A percentile compares a stretch with the other conserved stretches of the same genome.
Evolutionary conservation across 139 green algal genomes (phyloP).

Genomic region (Tetraselmis chui): DNA sequence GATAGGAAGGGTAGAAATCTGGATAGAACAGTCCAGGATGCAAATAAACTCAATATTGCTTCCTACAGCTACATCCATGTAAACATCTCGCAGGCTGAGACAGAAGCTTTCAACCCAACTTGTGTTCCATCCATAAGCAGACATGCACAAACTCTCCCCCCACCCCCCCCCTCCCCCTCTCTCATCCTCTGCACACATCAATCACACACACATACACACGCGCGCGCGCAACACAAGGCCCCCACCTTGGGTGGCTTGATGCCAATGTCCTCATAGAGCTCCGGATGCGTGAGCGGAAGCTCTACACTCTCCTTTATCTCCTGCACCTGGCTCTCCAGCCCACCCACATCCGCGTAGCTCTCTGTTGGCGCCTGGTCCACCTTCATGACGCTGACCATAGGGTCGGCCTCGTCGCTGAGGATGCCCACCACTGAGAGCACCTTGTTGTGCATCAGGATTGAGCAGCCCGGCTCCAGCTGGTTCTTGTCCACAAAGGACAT

Average conservation of each 20-base stretch:
- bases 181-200: no score
- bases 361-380: slow-evolving; percentile 96
- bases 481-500: slow-evolving; percentile 97
- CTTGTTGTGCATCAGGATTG: slow-evolving; percentile 97
- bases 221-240: no score
- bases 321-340: slow-evolving; percentile 88
- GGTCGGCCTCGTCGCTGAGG: slow-evolving; percentile 94
- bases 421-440: slow-evolving; percentile 92
- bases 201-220: slow-evolving; percentile 6
- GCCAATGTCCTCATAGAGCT: slow-evolving; percentile 99
- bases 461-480: slow-evolving; percentile 96
- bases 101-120: no score
- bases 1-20: no score
- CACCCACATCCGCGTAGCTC: slow-evolving; percentile 94
- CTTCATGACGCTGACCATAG: slow-evolving; percentile 99
- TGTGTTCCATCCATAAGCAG: no score
- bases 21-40: no score
- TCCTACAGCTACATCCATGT: no score
- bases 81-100: no score
- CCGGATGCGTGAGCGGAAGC: slow-evolving; percentile 95
- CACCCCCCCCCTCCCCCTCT: no score
- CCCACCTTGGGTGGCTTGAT: slow-evolving; percentile 96
- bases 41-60: no score
- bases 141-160: no score
- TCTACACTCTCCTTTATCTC: slow-evolving; percentile 99